Base-by-base conservation (phyloP, 768 basidiomycete species). In the Pisolithus albus region DNA sequence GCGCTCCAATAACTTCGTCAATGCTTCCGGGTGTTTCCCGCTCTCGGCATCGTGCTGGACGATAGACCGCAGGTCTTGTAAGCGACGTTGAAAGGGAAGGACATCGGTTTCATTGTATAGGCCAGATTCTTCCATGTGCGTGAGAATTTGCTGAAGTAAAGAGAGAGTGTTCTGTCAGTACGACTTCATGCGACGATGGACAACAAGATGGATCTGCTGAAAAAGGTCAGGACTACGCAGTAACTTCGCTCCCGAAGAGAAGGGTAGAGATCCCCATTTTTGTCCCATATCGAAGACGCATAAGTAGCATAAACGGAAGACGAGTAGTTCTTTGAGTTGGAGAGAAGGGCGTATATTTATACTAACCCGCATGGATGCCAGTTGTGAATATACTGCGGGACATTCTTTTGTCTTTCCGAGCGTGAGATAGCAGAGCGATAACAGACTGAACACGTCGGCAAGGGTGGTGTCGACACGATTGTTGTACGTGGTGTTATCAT, bases 341-440 rank as follows among this genome's bases (percentile, higher is more conserved):
- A 24, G 45, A 41, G 19, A 47, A 34, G 43, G 30, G 49, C 43
- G 21, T 30, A 51, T 48, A 32, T 51, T 48, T 41, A 52, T 48
- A 84, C 92, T 79, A 62, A 97, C 93, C 70, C 88, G 75, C 86
- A 99, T 96, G 53, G 87, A 92, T 37, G 92, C 92, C 56, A 98
- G 84, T 62, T 98, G 96, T 56, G 90, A 92, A 68, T 96, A 99
- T 0, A 88, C 92, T 23, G 94, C 95, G 0, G 95, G 94, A 9
- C 86, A 86, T 68, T 97, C 94, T 58, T 85, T 83, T 38, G 91
- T 93, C 73, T 93, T 94, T 40, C 96, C 96, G 55, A 99, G 93
- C 36, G 94, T 96, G 60, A 99, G 83, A 75, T 93, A 99, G 78
- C 96, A 97, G 57, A 99, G 80, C 13, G 92, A 95, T 41, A 99